phyloP scores from a whole-genome alignment of 441 rosid species.

The Bocquillonia castaneifolia region DNA sequence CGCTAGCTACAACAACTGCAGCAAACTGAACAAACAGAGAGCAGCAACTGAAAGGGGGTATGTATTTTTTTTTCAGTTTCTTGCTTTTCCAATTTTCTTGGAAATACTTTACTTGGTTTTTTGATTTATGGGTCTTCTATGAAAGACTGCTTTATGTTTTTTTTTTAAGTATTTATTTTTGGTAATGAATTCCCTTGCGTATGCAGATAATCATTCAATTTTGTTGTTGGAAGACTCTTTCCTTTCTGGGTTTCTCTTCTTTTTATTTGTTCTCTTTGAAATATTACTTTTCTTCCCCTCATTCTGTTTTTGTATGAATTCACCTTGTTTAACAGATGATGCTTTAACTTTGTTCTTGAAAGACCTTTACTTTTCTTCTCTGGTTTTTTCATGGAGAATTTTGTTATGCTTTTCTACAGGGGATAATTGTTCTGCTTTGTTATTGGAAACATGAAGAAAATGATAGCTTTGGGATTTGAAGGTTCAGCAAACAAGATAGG shows the following conservation, averaged over 20 bases:
- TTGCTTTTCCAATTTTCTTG: not conserved
- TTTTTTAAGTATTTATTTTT: not conserved
- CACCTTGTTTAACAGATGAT: too few species aligned
- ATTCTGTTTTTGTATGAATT: too few species aligned
- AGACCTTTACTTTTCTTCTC: not conserved
- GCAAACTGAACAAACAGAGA: not conserved
- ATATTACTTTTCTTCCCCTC: not conserved
- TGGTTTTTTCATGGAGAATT: not conserved
- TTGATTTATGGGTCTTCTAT: not conserved
- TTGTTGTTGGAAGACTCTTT: not conserved
- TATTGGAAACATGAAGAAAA: constrained; percentile 47
- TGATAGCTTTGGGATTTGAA: constrained; percentile 80
- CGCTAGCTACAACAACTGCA: not conserved
- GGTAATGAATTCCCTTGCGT: not conserved
- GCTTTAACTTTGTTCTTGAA: not conserved
- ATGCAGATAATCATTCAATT: not conserved
- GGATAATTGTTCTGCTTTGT: not conserved
- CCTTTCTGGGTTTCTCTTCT: not conserved
- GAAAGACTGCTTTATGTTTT: not conserved
- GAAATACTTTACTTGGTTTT: not conserved
- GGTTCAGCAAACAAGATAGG: constrained; percentile 95
- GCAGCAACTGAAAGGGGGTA: not conserved
- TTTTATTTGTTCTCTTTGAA: not conserved
- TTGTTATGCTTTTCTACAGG: not conserved
- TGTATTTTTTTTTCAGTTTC: not conserved